These are phyloP conservation scores for Paramecium tetraurelia DNA, from an alignment of 73 alveolate genomes.

Conservation along the genomic window DNA sequence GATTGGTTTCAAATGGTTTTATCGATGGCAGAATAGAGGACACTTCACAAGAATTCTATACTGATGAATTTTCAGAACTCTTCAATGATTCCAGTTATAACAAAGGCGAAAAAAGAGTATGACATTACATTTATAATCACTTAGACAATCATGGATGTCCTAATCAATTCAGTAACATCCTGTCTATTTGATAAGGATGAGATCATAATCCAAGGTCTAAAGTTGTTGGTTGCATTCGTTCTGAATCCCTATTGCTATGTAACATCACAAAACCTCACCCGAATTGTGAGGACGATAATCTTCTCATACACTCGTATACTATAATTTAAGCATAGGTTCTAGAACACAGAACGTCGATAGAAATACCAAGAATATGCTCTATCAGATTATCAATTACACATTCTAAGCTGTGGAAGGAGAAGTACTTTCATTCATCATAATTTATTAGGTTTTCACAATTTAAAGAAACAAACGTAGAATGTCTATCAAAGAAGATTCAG, in stretches of 20 bases:
- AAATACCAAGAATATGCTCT: neutral
- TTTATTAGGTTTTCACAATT: neutral
- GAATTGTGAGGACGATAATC: neutral
- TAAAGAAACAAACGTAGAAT: neutral
- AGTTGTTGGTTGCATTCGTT: slow-evolving; percentile 25
- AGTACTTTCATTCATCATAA: neutral
- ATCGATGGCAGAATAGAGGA: slow-evolving; percentile 1
- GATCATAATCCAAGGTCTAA: neutral
- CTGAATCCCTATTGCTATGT: neutral
- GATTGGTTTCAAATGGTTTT: slow-evolving; percentile 4
- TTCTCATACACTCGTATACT: neutral
- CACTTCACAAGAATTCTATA: neutral
- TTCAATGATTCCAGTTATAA: neutral
- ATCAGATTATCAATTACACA: neutral
- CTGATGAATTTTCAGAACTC: slow-evolving; percentile 33
- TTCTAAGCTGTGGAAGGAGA: slow-evolving; percentile 30
- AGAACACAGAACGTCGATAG: neutral
- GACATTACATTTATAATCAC: neutral
- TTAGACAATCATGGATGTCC: neutral
- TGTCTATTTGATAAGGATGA: slow-evolving; percentile 29
- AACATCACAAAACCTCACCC: neutral
- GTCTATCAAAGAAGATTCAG: slow-evolving; percentile 26
- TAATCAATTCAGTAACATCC: neutral
- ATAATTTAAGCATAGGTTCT: neutral
- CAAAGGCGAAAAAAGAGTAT: slow-evolving; percentile 3